A percentile compares a stretch with the other conserved stretches of the same genome.
These are phyloP conservation scores for Myxozyma mucilagina DNA, from an alignment of 805 yeast genomes.

Conservation along the genomic window DNA sequence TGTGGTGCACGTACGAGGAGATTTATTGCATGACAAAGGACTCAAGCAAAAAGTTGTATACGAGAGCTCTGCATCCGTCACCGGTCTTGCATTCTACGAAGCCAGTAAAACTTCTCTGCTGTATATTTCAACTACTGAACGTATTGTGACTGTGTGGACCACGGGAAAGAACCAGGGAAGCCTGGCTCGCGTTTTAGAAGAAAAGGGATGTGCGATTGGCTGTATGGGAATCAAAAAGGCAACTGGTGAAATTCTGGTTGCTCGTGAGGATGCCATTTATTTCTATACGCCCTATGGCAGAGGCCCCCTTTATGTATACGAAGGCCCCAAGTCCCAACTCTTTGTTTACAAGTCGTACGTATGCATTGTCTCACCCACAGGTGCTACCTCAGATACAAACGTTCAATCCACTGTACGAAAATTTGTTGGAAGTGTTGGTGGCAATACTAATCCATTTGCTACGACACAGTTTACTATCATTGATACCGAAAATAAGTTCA, in stretches of 20 bases:
- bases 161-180: constrained; percentile 75
- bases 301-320: constrained; percentile 53
- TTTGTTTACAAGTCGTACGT: constrained; percentile 57
- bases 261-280: constrained; percentile 60
- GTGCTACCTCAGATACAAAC: constrained; percentile 28
- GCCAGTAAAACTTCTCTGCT: constrained; percentile 51
- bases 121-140: constrained; percentile 74
- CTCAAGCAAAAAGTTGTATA: constrained; percentile 80
- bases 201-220: constrained; percentile 50
- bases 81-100: constrained; percentile 63
- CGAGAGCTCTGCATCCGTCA: constrained; percentile 76
- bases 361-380: constrained; percentile 54
- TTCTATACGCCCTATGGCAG: constrained; percentile 61
- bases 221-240: constrained; percentile 42
- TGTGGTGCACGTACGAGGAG: constrained; percentile 82
- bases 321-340: constrained; percentile 55
- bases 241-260: constrained; percentile 60
- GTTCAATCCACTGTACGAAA: constrained; percentile 28
- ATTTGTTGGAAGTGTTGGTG: constrained; percentile 37
- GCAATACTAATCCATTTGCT: constrained; percentile 35
- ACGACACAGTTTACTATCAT: constrained; percentile 64
- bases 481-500: constrained; percentile 67
- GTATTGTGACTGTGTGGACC: constrained; percentile 69
- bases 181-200: constrained; percentile 52
- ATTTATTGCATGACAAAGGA: constrained; percentile 82